Base-by-base conservation (phyloP, 2,329 filamentous ascomycete species). In the Escovopsis sp. region DNA sequence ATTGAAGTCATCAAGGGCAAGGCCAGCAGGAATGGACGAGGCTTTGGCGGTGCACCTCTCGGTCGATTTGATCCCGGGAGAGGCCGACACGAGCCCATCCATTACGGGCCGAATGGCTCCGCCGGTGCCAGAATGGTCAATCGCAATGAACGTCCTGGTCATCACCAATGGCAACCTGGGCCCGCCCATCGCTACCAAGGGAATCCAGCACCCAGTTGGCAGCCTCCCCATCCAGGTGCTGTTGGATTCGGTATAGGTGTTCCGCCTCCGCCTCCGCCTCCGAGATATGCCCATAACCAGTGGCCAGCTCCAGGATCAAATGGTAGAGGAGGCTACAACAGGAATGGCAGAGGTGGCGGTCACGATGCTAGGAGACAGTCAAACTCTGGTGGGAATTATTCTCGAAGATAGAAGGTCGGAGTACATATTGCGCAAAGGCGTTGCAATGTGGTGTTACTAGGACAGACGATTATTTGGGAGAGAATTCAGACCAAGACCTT, bases 1-100 rank as follows among this genome's bases (percentile, higher is more conserved):
- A 74, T 88, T 36, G 79, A 87, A 43, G 67, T 71, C 7, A 70
- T 87, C 30, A 74, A 76, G 50, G 68, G 70, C 35, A 77, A 79
- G 51, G 64, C 78, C 25, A 63, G 70, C 36, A 69, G 72, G 40
- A 66, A 42, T 9, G 55, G 55, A 2, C 46, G 53, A 15, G 47
- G 46, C 25, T 42, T 52, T 32, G 47, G 49, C 15, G 48, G 52
- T 5, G 44, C 40, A 3, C 47, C 44, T 4, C 38, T 49, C 12
- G 51, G 51, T 5, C 42, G 48, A 21, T 36, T 25, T 15, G 36
- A 45, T 27, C 12, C 17, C 5, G 36, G 34, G 13, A 41, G 30
- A 21, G 41, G 44, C 17, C 43, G 44, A 28, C 44, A 46, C n/a
- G 44, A 49, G 17, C 45, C 47, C 23, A 43, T 52, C 12, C 42